These are phyloP conservation scores for Penicillium freii DNA, from an alignment of 2,329 filamentous ascomycete species.

Conservation along the genomic window DNA sequence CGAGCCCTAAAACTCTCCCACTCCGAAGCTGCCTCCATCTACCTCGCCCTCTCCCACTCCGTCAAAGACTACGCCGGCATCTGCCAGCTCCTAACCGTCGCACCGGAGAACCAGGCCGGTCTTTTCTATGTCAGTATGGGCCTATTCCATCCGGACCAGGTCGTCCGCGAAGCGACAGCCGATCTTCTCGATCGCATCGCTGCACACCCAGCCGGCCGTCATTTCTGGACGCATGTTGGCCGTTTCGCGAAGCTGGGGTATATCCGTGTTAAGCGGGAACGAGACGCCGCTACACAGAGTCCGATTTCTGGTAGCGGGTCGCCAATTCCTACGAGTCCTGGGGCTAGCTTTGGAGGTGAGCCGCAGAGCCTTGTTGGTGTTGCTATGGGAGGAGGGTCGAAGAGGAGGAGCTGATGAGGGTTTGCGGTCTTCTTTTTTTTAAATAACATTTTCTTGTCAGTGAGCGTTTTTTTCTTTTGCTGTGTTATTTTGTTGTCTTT, in stretches of 20 bases:
- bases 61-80: slow-evolving; percentile 82
- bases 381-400: slow-evolving; percentile 31
- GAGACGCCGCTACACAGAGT: slow-evolving; percentile 33
- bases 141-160: slow-evolving; percentile 81
- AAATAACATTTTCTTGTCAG: background rate
- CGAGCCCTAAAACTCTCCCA: slow-evolving; percentile 76
- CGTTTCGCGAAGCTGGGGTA: slow-evolving; percentile 86
- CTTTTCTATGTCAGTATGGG: slow-evolving; percentile 90
- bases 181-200: slow-evolving; percentile 78
- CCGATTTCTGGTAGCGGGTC: slow-evolving; percentile 24
- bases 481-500: background rate
- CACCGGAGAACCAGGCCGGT: slow-evolving; percentile 80
- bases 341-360: slow-evolving; percentile 27
- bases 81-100: slow-evolving; percentile 75
- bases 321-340: slow-evolving; percentile 11
- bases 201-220: slow-evolving; percentile 83
- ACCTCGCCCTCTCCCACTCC: slow-evolving; percentile 72
- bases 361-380: slow-evolving; percentile 40
- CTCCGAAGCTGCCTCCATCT: slow-evolving; percentile 76
- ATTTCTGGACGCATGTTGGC: slow-evolving; percentile 87
- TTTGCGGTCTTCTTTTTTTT: background rate
- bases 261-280: slow-evolving; percentile 70
- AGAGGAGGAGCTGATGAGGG: slow-evolving; percentile 28
- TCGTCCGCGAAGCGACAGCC: slow-evolving; percentile 74
- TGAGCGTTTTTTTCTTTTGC: slow-evolving; percentile 9